Conservation (phyloP, 768 basidiomycete species). For the Auricularia heimuer region DNA sequence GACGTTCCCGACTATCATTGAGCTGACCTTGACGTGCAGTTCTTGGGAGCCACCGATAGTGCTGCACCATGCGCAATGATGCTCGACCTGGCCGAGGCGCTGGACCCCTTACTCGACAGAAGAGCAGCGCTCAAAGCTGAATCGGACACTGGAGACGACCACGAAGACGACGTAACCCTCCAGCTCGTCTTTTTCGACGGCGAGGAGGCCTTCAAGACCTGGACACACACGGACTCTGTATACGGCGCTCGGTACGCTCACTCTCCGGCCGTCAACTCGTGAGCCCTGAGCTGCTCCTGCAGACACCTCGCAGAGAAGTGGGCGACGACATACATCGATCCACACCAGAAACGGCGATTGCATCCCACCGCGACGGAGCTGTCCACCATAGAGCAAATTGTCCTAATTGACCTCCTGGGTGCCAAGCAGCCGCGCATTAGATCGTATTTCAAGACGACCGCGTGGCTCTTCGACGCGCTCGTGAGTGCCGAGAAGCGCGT, state of each 20-base stretch:
- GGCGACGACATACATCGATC: constrained; percentile 55
- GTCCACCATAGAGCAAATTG: constrained; percentile 75
- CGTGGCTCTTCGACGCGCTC: constrained; percentile 85
- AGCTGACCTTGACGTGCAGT: constrained; percentile 38
- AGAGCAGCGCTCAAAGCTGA: constrained; percentile 42
- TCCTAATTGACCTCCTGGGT: constrained; percentile 89
- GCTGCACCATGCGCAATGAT: constrained; percentile 93
- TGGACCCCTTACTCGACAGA: constrained; percentile 61
- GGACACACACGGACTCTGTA: constrained; percentile 83
- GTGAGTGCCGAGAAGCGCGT: constrained; percentile 62
- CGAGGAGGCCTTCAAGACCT: constrained; percentile 88
- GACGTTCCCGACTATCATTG: background rate
- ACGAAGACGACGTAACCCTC: constrained; percentile 72
- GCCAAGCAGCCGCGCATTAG: constrained; percentile 62
- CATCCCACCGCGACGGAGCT: constrained; percentile 52
- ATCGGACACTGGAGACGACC: constrained; percentile 53
- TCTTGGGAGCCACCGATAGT: constrained; percentile 95
- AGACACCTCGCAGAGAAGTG: constrained; percentile 88
- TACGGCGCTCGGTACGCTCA: constrained; percentile 83
- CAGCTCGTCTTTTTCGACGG: constrained; percentile 96
- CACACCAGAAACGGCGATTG: constrained; percentile 42
- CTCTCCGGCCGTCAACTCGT: background rate
- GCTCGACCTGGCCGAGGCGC: constrained; percentile 79
- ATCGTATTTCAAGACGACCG: constrained; percentile 79
- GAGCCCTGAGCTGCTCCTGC: constrained; percentile 4